A percentile compares a stretch with the other conserved stretches of the same genome.
Evolutionary conservation across 345 rosid species (phyloP).

Genomic region (Aurinia saxatilis): DNA sequence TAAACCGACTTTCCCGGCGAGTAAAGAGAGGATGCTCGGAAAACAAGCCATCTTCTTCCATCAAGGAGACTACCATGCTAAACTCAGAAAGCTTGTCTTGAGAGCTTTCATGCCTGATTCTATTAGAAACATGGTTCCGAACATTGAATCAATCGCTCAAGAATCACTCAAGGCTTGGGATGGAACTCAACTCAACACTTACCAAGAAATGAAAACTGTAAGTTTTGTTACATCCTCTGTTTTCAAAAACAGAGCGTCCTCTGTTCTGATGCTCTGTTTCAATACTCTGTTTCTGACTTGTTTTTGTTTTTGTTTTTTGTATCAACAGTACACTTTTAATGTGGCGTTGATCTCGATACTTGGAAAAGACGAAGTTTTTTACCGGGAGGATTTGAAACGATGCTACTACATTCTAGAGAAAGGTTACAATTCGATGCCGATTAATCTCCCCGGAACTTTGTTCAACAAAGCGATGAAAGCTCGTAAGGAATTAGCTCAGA

Average conservation of each 20-base stretch:
- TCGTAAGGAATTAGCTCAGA: slow-evolving; percentile 65
- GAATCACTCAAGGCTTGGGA: slow-evolving; percentile 36
- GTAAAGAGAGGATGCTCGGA: slow-evolving; percentile 81
- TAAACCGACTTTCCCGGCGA: slow-evolving; percentile 88
- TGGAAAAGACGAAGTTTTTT: slow-evolving; percentile 52
- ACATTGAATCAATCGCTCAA: slow-evolving; percentile 46
- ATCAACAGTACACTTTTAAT: slow-evolving; percentile 72
- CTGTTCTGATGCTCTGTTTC: not conserved
- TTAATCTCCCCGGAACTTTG: slow-evolving; percentile 65
- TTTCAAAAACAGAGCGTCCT: not conserved
- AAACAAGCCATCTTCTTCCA: slow-evolving; percentile 82
- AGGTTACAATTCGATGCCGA: slow-evolving; percentile 89
- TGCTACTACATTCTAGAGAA: slow-evolving; percentile 61
- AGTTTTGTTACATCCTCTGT: not conserved
- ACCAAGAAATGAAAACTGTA: slow-evolving; percentile 83
- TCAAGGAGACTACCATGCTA: slow-evolving; percentile 72
- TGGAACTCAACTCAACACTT: slow-evolving; percentile 43
- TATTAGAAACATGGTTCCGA: slow-evolving; percentile 48
- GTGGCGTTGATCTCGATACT: slow-evolving; percentile 69
- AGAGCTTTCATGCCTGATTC: slow-evolving; percentile 51
- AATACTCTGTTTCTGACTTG: not conserved
- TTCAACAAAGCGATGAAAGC: slow-evolving; percentile 89
- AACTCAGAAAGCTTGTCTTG: slow-evolving; percentile 59
- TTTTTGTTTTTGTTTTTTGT: not conserved
- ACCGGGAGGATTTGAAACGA: slow-evolving; percentile 58